A percentile compares a stretch with the other conserved stretches of the same genome.
Conservation (phyloP, 2,329 filamentous ascomycete genomes). For the Sclerotinia borealis region DNA sequence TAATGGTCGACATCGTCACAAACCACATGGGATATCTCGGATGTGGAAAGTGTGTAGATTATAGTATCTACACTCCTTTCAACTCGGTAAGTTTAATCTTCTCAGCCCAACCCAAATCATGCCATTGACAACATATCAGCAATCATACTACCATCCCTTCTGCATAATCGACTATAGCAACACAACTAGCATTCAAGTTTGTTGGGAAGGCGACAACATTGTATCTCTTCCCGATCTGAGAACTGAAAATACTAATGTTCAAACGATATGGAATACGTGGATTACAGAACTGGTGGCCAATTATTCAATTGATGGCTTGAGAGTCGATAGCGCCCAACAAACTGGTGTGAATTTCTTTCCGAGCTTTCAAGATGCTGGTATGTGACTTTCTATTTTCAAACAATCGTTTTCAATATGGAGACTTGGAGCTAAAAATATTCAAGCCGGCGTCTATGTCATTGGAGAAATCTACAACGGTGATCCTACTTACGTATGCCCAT, state of each 20-base stretch:
- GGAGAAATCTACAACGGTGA: slow-evolving; percentile 55
- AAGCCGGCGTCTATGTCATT: slow-evolving; percentile 51
- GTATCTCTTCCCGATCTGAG: slow-evolving; percentile 29
- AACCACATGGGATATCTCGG: slow-evolving; percentile 40
- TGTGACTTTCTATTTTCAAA: slow-evolving; percentile 2
- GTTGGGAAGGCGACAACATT: slow-evolving; percentile 29
- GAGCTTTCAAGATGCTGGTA: slow-evolving; percentile 40
- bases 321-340: slow-evolving; percentile 44
- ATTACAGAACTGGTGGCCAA: slow-evolving; percentile 25
- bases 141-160: slow-evolving; percentile 32
- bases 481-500: slow-evolving; percentile 47
- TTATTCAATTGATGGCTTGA: slow-evolving; percentile 43
- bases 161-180: slow-evolving; percentile 35
- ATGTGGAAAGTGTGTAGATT: slow-evolving; percentile 34
- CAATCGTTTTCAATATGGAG: too few species aligned
- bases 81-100: slow-evolving; percentile 24
- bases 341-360: slow-evolving; percentile 49
- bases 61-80: slow-evolving; percentile 36
- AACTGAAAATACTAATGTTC: slow-evolving; percentile 26
- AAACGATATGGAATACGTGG: slow-evolving; percentile 25
- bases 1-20: slow-evolving; percentile 48
- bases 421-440: slow-evolving; percentile 22
- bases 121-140: background rate
- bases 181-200: slow-evolving; percentile 27
- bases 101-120: slow-evolving; percentile 12